Evolutionary conservation across 1,139 yeast genomes (phyloP), one percentile per base, ranked within the genome.

Genomic region (Diutina mesorugosa): DNA sequence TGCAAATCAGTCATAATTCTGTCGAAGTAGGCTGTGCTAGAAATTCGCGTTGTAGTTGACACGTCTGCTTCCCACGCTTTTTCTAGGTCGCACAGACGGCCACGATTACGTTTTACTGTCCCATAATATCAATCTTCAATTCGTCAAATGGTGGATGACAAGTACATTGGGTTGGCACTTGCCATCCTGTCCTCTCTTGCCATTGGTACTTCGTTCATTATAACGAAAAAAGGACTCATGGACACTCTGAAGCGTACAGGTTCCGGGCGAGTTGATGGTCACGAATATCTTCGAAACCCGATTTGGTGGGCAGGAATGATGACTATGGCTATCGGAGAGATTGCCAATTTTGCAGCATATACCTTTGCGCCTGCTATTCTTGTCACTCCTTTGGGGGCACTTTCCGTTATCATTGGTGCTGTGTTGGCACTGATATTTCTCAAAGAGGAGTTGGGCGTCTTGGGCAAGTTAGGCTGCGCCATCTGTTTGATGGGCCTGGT

Each of bases 291-390:
- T 60, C 83, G 79, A 61, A 89, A 88, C 67, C 97, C 97, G 9
- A 81, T 89, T 54, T 90, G 97, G 97, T 88, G 96, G 90, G 90
- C 95, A 0, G 97, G 97, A 16, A 90, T 90, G 80, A 65, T 84
- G 45, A 83, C 95, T 57, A 90, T 90, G 97, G 96, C 95, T 1
- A 71, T 90, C 46, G 97, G 97, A 4, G 97, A 90, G 68, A 73
- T 90, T 54, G 96, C 97, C 58, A 90, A 90, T 68, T 90, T 90
- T 68, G 97, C 97, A 12, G 97, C 97, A 1, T 90, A 90, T 66
- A 90, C 97, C 0, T 90, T 90, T 77, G 97, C 97, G 0, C 97
- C 97, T 2, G 96, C 97, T 1, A 88, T 90, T 61, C 72, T 90
- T 63, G 97, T 90, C 51, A 90, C 97, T 3, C 97, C 97, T 2